Percentiles rank a stretch among this genome's conserved stretches.
phyloP scores from a whole-genome alignment of 73 alveolate species.

The Halteria grandinella region DNA sequence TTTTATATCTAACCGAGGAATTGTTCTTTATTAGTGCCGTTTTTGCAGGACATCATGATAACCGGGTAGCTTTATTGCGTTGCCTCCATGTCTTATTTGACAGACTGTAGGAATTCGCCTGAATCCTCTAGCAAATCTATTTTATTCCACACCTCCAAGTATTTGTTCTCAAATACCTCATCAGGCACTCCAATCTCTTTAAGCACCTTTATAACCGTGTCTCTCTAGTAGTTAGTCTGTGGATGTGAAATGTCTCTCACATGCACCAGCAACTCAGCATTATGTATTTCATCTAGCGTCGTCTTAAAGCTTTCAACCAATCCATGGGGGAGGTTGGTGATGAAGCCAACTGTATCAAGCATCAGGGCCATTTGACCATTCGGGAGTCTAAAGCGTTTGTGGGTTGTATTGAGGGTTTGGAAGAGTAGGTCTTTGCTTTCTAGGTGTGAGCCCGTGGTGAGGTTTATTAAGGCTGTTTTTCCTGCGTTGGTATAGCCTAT shows the following conservation, averaged over 20 bases:
- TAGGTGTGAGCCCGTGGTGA: conserved; percentile 61
- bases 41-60: conserved; percentile 28
- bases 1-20: conserved; percentile 3
- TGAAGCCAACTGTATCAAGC: conserved; percentile 92
- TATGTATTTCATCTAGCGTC: conserved; percentile 81
- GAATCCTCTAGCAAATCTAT: conserved; percentile 66
- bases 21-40: conserved; percentile 9
- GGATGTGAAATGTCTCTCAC: conserved; percentile 93
- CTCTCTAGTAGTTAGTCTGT: conserved; percentile 70
- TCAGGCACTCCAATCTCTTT: conserved; percentile 75
- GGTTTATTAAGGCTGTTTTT: conserved; percentile 84
- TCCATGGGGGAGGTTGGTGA: conserved; percentile 89
- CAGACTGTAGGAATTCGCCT: neutral
- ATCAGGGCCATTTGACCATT: conserved; percentile 74
- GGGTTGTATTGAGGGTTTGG: conserved; percentile 83
- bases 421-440: conserved; percentile 76
- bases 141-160: conserved; percentile 93
- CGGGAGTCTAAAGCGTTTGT: conserved; percentile 61
- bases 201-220: conserved; percentile 78
- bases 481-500: conserved; percentile 96
- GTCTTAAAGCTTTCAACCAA: conserved; percentile 81
- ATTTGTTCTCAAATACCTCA: conserved; percentile 56
- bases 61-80: conserved; percentile 40
- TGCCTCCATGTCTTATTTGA: conserved; percentile 5
- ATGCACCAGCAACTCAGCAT: conserved; percentile 89